Base-by-base conservation (phyloP, 2,329 filamentous ascomycete species). In the Aureobasidium sp. region DNA sequence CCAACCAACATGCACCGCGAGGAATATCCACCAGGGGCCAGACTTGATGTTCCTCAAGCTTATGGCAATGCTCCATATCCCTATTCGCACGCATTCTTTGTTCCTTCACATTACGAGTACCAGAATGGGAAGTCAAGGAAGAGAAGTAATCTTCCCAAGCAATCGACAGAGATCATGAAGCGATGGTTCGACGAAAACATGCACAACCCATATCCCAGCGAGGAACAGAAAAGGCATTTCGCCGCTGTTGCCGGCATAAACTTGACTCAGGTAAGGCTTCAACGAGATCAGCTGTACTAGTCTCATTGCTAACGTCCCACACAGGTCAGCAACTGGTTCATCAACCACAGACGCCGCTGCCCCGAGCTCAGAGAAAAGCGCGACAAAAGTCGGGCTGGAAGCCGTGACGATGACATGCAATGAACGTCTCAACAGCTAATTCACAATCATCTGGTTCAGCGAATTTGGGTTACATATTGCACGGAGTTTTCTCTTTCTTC, bases 121-220 rank as follows among this genome's bases (percentile, higher is more conserved):
- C 70, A 73, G 63, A 69, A 73, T 39, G 69, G 69, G 39, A 73
- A 73, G 57, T 69, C 70, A 32, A 69, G 72, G 11, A 74, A 74
- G 63, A 65, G 72, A 54, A 74, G 72, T 65, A 74, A 74, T 50
- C 57, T 74, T 47, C 72, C 72, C 7, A 74, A 74, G 62, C 70
- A 72, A 62, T 73, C 72, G 36, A 74, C 72, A 48, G 72, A 74
- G 63, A 72, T 73, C 21, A 74, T 74, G 72, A 73, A 73, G 66
- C 69, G 67, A n/a, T 74, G 72, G 72, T 74, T 74, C 49, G 72
- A 74, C 62, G 64, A 73, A 68, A 73, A 74, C 65, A 72, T 74
- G 45, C 63, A 69, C 25, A 74, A 74, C 59, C 72, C 72, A 11
- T 74, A 74, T 57, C 72, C 72, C 29, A 73, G 70, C 36, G 72